These are phyloP conservation scores for Phialophora macrospora DNA, from an alignment of 2,329 filamentous ascomycete species.

Conservation along the genomic window DNA sequence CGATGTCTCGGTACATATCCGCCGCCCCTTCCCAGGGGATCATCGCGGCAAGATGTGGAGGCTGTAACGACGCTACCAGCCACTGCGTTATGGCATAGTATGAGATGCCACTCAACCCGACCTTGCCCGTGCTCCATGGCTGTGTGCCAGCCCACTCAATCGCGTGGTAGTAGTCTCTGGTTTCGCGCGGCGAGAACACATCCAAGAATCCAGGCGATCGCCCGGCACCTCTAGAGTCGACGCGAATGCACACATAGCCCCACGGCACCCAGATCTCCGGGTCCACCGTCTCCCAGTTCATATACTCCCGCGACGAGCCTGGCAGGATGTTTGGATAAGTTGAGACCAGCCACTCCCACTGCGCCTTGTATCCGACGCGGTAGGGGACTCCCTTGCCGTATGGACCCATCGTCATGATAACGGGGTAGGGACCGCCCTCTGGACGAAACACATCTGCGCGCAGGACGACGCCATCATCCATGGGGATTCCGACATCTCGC, in stretches of 20 bases:
- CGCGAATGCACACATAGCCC: constrained; percentile 43
- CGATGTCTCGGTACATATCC: constrained; percentile 57
- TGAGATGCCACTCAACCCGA: constrained; percentile 54
- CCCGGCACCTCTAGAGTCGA: constrained; percentile 41
- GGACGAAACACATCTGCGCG: constrained; percentile 36
- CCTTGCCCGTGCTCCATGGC: constrained; percentile 53
- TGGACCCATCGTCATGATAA: constrained; percentile 72
- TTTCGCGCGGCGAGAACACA: constrained; percentile 52
- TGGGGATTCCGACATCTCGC: constrained; percentile 32
- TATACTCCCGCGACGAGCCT: constrained; percentile 23
- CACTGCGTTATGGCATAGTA: constrained; percentile 51
- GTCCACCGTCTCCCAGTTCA: constrained; percentile 53
- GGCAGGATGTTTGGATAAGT: constrained; percentile 28
- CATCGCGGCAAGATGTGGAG: constrained; percentile 51
- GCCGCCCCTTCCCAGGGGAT: constrained; percentile 56
- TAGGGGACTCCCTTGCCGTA: constrained; percentile 64
- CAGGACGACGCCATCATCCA: constrained; percentile 33
- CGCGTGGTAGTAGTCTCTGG: constrained; percentile 53
- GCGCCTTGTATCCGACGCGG: constrained; percentile 6
- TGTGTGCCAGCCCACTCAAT: constrained; percentile 51
- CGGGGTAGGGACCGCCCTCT: constrained; percentile 49
- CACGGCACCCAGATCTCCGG: constrained; percentile 41
- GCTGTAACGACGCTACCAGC: constrained; percentile 50
- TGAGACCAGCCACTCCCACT: constrained; percentile 29
- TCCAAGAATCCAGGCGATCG: constrained; percentile 42